phyloP scores from a whole-genome alignment of 2,329 filamentous ascomycete species.

The Myotisia sp. region DNA sequence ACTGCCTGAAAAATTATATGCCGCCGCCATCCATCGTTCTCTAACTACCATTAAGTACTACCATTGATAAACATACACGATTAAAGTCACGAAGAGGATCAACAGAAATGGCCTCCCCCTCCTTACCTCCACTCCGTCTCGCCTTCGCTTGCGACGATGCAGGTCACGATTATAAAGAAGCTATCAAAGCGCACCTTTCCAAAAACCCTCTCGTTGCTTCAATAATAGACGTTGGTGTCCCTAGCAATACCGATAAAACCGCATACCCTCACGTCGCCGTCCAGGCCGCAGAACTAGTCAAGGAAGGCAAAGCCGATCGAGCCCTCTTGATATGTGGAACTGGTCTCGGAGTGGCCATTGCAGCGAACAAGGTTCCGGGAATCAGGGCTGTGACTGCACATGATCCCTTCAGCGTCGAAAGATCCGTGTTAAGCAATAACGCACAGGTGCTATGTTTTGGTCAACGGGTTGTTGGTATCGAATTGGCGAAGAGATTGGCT shows the following conservation, averaged over 20 bases:
- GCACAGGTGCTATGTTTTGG: constrained; percentile 80
- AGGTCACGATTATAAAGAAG: constrained; percentile 63
- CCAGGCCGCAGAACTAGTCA: constrained; percentile 46
- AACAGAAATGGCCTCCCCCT: constrained; percentile 4
- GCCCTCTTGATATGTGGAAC: constrained; percentile 75
- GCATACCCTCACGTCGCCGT: constrained; percentile 70
- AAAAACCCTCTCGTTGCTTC: constrained; percentile 51
- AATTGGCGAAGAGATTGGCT: constrained; percentile 61
- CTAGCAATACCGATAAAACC: constrained; percentile 54
- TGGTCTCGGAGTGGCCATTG: constrained; percentile 71
- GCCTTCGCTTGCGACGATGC: constrained; percentile 56
- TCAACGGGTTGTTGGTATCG: constrained; percentile 66
- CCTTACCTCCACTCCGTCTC: constrained; percentile 37
- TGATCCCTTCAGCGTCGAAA: constrained; percentile 71
- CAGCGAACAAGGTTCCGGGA: constrained; percentile 77
- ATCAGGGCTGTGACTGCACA: constrained; percentile 80
- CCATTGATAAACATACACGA: background rate
- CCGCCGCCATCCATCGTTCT: too few species aligned
- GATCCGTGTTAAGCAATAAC: constrained; percentile 68
- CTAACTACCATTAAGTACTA: too few species aligned
- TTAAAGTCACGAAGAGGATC: background rate
- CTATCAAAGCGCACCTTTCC: constrained; percentile 59
- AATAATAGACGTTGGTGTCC: constrained; percentile 61
- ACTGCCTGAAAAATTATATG: too few species aligned
- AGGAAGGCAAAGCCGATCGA: constrained; percentile 48